Evolutionary conservation across 768 basidiomycete species (phyloP).

Genomic region (Saitozyma sp.): DNA sequence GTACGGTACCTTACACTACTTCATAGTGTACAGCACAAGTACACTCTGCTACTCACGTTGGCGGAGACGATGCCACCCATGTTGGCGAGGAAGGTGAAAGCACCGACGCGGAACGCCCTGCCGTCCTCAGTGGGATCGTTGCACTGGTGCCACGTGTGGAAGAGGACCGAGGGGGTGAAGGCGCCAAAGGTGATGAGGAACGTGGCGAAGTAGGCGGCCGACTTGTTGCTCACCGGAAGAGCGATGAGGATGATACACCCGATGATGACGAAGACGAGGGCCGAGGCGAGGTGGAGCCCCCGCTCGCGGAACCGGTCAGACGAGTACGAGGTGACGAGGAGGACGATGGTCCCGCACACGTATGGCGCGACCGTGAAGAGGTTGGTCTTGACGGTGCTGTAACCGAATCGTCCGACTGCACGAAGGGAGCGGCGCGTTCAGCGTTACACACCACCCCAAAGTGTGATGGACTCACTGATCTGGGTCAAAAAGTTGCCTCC

Average conservation of each 20-base stretch:
- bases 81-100: constrained; percentile 26
- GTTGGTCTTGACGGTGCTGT: constrained; percentile 61
- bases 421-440: background rate
- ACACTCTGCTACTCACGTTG: constrained; percentile 7
- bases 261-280: constrained; percentile 15
- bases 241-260: background rate
- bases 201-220: constrained; percentile 16
- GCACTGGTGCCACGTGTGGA: constrained; percentile 25
- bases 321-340: constrained; percentile 58
- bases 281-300: constrained; percentile 16
- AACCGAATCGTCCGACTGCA: constrained; percentile 56
- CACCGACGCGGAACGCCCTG: constrained; percentile 16
- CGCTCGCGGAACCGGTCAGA: constrained; percentile 57
- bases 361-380: constrained; percentile 63
- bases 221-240: constrained; percentile 10
- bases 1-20: too few species aligned
- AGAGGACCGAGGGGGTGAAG: constrained; percentile 22
- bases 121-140: constrained; percentile 24
- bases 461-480: constrained; percentile 32
- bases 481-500: constrained; percentile 63
- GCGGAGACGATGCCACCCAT: constrained; percentile 31
- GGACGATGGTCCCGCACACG: constrained; percentile 57
- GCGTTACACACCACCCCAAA: background rate
- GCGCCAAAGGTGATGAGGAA: constrained; percentile 22
- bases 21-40: too few species aligned